Base-by-base conservation (phyloP, 805 yeast species). In the Saccharomycopsis sp. region DNA sequence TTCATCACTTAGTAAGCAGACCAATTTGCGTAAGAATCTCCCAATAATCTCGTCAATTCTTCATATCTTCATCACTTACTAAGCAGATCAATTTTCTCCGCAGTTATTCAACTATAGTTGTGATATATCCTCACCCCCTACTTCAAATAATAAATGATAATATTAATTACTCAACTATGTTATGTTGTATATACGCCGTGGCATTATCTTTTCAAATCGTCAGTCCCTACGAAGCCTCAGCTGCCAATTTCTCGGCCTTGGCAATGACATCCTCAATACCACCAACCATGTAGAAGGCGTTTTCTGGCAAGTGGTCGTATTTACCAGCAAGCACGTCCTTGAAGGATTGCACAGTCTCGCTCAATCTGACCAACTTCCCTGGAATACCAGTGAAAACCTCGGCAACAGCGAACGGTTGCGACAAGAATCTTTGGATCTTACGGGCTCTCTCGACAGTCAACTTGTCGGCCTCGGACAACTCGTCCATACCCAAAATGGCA, bases 401-500 rank as follows among this genome's bases (percentile, higher is more conserved):
- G 70, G 99, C 99, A 69, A 94, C 99, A 63, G 98, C 94, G 79
- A 94, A 94, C 70, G 99, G 99, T 84, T 94, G 99, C 72, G 99
- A 94, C 78, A 94, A 84, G 96, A 94, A 94, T 84, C 98, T 89
- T 83, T 94, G 98, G 74, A 94, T 91, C 88, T 94, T 94, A 85
- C 99, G 90, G 71, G 99, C 99, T 85, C 99, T 92, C 85, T 94
- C 99, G 78, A 94, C 99, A 67, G 98, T 92, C 76, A 94, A 87
- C 83, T 94, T 94, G 81, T 94, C 99, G 71, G 85, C 80, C 84
- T 94, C 99, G 67, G 97, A 91, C 82, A 94, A 87, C 84, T 94
- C 99, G 80, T 94, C 99, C 99, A 94, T 94, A 91, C 99, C 99
- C 79, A 94, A 88, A 85, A 94, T 94, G 79, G 99, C 99, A 86